phyloP scores from a whole-genome alignment of 768 basidiomycete genomes.

The Termitomyces sp. region DNA sequence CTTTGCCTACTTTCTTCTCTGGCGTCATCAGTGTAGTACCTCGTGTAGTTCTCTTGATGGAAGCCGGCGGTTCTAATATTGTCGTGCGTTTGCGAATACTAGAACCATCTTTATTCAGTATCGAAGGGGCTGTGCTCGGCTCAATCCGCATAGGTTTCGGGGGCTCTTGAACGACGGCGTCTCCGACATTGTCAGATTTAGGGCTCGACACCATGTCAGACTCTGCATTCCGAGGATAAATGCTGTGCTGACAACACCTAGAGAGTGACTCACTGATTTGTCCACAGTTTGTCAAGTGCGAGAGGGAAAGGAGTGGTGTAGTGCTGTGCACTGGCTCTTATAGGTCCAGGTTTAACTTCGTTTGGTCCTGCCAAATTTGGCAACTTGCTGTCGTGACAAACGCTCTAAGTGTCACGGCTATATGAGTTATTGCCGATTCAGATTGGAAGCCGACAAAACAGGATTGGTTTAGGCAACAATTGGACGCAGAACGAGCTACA shows the following conservation, averaged over 20 bases:
- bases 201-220: conserved; percentile 5
- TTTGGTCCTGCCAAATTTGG: too few relatives aligned
- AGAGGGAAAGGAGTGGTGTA: neutral
- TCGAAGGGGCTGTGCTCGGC: neutral
- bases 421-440: too few relatives aligned
- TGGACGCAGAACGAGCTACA: too few relatives aligned
- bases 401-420: too few relatives aligned
- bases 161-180: neutral
- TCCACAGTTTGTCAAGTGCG: neutral
- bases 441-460: too few relatives aligned
- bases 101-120: neutral
- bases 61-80: neutral
- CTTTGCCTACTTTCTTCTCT: conserved; percentile 28
- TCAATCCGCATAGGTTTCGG: neutral
- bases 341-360: too few relatives aligned
- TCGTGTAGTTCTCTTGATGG: neutral
- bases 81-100: conserved; percentile 8
- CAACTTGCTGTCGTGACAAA: too few relatives aligned
- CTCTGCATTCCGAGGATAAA: neutral
- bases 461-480: too few relatives aligned
- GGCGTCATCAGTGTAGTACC: conserved; percentile 26
- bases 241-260: neutral
- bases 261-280: neutral
- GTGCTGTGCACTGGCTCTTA: neutral
- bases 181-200: neutral